Evolutionary conservation across 169 alveolate genomes (phyloP).

Genomic region (Plasmodium gallinaceum): DNA sequence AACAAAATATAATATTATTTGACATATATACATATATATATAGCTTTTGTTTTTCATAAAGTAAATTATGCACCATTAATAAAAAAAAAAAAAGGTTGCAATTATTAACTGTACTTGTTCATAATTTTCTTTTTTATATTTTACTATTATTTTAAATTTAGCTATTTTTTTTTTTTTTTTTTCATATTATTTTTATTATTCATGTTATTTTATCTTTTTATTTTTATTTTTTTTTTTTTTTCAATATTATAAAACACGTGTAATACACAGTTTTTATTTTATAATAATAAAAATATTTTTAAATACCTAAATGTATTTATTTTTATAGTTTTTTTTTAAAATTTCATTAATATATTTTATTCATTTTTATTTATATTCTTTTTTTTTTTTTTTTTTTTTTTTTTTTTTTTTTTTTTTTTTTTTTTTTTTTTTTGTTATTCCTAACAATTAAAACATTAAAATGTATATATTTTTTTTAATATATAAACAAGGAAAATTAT

Average conservation of each 20-base stretch:
- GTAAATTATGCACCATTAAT: not conserved
- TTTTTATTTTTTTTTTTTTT: conserved; percentile 20
- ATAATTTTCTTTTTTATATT: conserved; percentile 12
- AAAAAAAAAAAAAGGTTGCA: conserved; percentile 12
- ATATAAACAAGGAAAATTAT: too few relatives aligned
- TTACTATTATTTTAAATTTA: not conserved
- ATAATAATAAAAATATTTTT: too few relatives aligned
- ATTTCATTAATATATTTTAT: too few relatives aligned
- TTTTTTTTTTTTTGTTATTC: too few relatives aligned
- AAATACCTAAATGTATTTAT: too few relatives aligned
- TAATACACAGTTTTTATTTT: too few relatives aligned
- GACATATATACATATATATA: not conserved
- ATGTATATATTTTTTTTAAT: too few relatives aligned
- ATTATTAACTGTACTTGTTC: conserved; percentile 26
- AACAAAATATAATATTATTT: conserved; percentile 26
- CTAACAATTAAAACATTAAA: too few relatives aligned
- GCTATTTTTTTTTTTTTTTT: conserved; percentile 36
- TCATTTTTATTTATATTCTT: too few relatives aligned
- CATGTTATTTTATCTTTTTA: not conserved
- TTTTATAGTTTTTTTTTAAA: too few relatives aligned
- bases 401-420: too few relatives aligned
- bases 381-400: too few relatives aligned
- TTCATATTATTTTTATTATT: conserved; percentile 2
- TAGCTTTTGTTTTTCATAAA: not conserved
- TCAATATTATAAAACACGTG: not conserved